These are phyloP conservation scores for Suillus hirtellus DNA, from an alignment of 768 basidiomycete species.

Conservation along the genomic window DNA sequence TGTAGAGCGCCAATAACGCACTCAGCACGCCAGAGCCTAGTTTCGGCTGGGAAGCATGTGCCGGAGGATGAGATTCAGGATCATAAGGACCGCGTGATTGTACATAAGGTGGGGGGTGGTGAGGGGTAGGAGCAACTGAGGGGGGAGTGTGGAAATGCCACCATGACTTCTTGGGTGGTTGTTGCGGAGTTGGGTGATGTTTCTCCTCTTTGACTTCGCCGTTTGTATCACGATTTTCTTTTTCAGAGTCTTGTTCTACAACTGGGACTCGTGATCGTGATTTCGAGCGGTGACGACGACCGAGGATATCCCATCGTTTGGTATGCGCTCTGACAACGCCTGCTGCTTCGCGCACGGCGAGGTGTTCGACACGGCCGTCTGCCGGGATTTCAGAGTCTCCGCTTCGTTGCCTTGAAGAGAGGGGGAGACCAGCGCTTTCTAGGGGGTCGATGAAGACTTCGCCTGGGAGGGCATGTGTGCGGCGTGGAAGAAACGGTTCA, in stretches of 20 bases:
- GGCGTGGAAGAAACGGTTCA: constrained; percentile 22
- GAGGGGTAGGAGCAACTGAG: constrained; percentile 8
- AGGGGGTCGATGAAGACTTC: constrained; percentile 58
- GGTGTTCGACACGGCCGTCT: constrained; percentile 28
- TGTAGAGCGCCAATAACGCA: constrained; percentile 65
- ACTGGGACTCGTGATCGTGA: constrained; percentile 13
- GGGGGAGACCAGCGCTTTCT: constrained; percentile 66
- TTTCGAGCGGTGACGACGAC: constrained; percentile 10
- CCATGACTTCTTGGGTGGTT: background rate
- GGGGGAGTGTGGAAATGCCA: constrained; percentile 7
- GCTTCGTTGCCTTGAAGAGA: constrained; percentile 18
- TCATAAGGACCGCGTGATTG: constrained; percentile 2
- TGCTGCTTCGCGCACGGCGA: constrained; percentile 37
- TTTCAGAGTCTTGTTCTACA: constrained; percentile 4
- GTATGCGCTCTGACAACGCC: constrained; percentile 48
- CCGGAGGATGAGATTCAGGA: constrained; percentile 12
- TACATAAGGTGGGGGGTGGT: background rate
- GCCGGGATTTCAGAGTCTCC: constrained; percentile 7
- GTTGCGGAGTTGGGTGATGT: background rate
- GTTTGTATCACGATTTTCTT: constrained; percentile 9
- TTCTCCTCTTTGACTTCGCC: constrained; percentile 12
- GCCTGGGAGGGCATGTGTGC: constrained; percentile 45
- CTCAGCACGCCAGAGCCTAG: constrained; percentile 60
- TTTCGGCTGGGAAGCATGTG: constrained; percentile 17
- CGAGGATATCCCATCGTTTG: constrained; percentile 25